Base-by-base conservation (phyloP, 805 yeast genomes). In the Saccharomyces jurei region DNA sequence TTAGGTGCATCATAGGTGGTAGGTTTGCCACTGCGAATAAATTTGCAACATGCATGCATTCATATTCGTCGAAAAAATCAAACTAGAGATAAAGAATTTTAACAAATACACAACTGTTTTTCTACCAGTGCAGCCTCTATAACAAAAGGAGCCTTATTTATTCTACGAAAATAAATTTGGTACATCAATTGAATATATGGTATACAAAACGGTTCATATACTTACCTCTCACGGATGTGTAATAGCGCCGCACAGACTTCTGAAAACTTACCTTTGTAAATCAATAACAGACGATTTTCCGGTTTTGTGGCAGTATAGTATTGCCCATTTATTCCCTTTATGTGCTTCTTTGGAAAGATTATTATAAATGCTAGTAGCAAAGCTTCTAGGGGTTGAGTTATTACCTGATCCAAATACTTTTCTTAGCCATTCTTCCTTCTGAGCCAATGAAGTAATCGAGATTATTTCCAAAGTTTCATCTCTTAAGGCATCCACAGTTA, bases 391-490 rank as follows among this genome's bases (percentile, higher is more conserved):
- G 1, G 84, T 77, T 3, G 94, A 75, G 61, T 82, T 87, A n/a
- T 88, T 83, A 2, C 86, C 81, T 21, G 92, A 89, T 6, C 91
- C 87, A 51, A 69, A 67, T 4, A 92, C 89, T 60, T 87, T 86
- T 62, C 95, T 79, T 52, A 85, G 73, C 80, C 81, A 79, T 76
- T 88, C 92, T 57, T 89, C 96, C 50, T 82, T 84, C 58, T 82
- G 89, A 29, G 77, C 75, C n/a, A 89, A 70, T 0, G 95, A 85
- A 0, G 91, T 86, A 2, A 85, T 79, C 13, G 87, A 77, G 44
- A 92, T 87, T 79, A 90, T 87, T 51, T 90, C 92, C 57, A 94
- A 68, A 1, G 89, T 87, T 57, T 90, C 97, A 61, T 89, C 96
- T 57, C 85, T 78, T 11, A 83, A 71, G 3, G 81, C 82, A 65